Evolutionary conservation across 148 eudicot genomes (phyloP).

Genomic region (Limonium bicolor): DNA sequence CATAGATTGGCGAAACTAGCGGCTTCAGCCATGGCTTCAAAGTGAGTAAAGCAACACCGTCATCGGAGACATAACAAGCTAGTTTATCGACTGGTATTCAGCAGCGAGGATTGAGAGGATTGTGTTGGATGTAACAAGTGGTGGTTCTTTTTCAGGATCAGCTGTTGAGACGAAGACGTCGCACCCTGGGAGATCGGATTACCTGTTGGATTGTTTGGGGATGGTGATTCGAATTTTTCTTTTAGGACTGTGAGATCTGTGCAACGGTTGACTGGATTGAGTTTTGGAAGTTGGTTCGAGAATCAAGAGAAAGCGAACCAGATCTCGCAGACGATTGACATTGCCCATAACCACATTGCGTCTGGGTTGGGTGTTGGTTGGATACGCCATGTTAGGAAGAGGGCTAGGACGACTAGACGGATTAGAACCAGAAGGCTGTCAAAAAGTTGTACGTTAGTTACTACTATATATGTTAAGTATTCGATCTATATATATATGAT

Average conservation of each 20-base stretch:
- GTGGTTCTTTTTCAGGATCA: slow-evolving; percentile 92
- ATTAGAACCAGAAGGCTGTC: slow-evolving; percentile 71
- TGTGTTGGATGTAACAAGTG: slow-evolving; percentile 84
- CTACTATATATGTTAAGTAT: neutral
- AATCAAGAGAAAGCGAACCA: slow-evolving; percentile 98
- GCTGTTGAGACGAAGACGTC: slow-evolving; percentile 91
- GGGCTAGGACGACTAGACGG: slow-evolving; percentile 49
- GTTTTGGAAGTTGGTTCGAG: slow-evolving; percentile 89
- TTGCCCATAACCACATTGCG: slow-evolving; percentile 78
- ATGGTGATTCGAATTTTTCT: slow-evolving; percentile 69
- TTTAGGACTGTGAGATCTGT: slow-evolving; percentile 57
- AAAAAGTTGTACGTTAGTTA: neutral
- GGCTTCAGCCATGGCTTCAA: slow-evolving; percentile 96
- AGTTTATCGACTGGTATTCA: slow-evolving; percentile 85
- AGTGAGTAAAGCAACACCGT: slow-evolving; percentile 87
- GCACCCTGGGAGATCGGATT: slow-evolving; percentile 85
- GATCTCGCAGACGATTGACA: slow-evolving; percentile 80
- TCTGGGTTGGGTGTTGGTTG: slow-evolving; percentile 46
- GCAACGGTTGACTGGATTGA: slow-evolving; percentile 71
- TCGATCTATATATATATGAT: neutral
- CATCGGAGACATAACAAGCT: slow-evolving; percentile 88
- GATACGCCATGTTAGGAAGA: slow-evolving; percentile 77
- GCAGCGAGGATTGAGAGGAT: slow-evolving; percentile 77
- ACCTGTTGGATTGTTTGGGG: slow-evolving; percentile 54
- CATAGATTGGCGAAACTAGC: slow-evolving; percentile 90